Evolutionary conservation across 75 land plant genomes (phyloP).

Genomic region (Gnetum montanum): DNA sequence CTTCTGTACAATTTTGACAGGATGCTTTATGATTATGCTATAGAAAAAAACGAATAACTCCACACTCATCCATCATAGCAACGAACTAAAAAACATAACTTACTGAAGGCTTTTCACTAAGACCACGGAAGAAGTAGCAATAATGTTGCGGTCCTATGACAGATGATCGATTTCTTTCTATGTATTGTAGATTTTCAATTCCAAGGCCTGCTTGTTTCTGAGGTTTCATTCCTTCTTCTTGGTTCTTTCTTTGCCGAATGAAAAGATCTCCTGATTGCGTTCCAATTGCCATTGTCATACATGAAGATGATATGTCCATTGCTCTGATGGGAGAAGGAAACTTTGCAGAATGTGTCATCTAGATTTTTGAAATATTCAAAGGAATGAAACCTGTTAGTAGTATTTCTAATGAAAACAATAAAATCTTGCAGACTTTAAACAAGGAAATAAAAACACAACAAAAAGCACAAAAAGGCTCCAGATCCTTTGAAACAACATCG

Average conservation of each 20-base stretch:
- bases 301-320: slow-evolving; percentile 57
- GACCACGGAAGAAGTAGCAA: slow-evolving; percentile 82
- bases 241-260: slow-evolving; percentile 52
- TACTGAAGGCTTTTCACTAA: slow-evolving; percentile 50
- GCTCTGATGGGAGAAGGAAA: slow-evolving; percentile 66
- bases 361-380: slow-evolving; percentile 12
- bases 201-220: not conserved
- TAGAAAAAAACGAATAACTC: not conserved
- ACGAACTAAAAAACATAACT: not conserved
- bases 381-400: too few species aligned
- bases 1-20: slow-evolving; percentile 15
- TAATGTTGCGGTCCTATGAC: slow-evolving; percentile 41
- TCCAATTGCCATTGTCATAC: slow-evolving; percentile 55
- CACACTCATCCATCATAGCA: not conserved
- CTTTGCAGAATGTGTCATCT: slow-evolving; percentile 74
- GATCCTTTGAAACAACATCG: too few species aligned
- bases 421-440: too few species aligned
- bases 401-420: too few species aligned
- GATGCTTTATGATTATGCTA: not conserved
- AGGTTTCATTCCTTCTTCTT: not conserved
- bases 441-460: too few species aligned
- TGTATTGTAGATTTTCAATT: not conserved
- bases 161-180: slow-evolving; percentile 12
- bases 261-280: slow-evolving; percentile 61
- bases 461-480: too few species aligned